Evolutionary conservation across 1,139 yeast species (phyloP), one percentile per base, ranked within the genome.

Genomic region (Pichia norvegensis): DNA sequence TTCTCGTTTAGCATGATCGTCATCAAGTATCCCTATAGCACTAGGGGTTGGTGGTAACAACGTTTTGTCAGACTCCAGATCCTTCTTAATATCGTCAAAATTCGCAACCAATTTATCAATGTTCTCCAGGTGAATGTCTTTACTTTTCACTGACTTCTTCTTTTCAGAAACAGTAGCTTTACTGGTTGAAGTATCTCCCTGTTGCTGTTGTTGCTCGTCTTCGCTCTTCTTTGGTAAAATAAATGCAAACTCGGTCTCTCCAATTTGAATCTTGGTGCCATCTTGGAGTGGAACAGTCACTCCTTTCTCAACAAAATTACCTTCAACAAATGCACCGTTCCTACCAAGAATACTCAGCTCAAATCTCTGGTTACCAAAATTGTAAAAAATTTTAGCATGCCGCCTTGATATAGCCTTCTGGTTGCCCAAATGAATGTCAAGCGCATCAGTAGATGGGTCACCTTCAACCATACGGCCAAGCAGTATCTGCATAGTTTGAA

Each of bases 281-380:
- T 90, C 88, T 14, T 70, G 70, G 46, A 92, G 69, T 1, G 95
- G 95, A 5, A 88, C 87, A 0, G 97, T 90, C 39, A 85, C 80
- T 11, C 95, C 97, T 50, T 85, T 79, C 59, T 86, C 96, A 13
- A 90, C 82, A 63, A 88, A 92, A 29, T 71, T 70, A 55, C 88
- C 95, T 64, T 90, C 92, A 4, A 92, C 95, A 69, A 90, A 92
- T 0, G 97, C 97, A 31, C 98, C 98, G 61, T 92, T 92, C 57
- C 95, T 74, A 21, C 98, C 98, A 55, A 88, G 70, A 4, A 92
- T 88, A 11, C 95, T 82, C 38, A 92, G 67, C 65, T 90, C 97
- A 60, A 90, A 92, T 54, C 95, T 67, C 61, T 88, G 97, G 6
- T 95, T 86, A 6, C 96, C 97, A 66, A 92, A 92, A 62, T 92